These are phyloP conservation scores for Fusarium staphyleae DNA, from an alignment of 2,329 filamentous ascomycete genomes.

Conservation along the genomic window DNA sequence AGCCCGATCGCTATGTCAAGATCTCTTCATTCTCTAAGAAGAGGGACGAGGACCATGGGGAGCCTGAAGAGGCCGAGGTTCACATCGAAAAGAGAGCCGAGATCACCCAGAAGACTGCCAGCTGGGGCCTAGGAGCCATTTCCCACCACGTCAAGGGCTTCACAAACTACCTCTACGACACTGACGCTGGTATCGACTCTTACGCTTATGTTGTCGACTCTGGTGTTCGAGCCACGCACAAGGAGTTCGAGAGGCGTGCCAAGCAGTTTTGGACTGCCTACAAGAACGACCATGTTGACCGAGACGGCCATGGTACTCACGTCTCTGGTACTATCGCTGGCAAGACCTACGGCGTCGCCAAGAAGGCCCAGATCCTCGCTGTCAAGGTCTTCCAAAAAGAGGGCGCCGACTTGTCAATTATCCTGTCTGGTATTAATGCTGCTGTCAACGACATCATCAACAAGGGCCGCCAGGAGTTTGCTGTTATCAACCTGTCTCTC, in stretches of 20 bases:
- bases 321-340: conserved; percentile 48
- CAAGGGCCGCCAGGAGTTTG: conserved; percentile 48
- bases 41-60: conserved; percentile 9
- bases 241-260: conserved; percentile 62
- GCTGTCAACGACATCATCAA: conserved; percentile 54
- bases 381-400: conserved; percentile 54
- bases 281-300: conserved; percentile 38
- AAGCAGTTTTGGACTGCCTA: conserved; percentile 40
- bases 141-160: conserved; percentile 42
- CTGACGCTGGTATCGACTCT: conserved; percentile 52
- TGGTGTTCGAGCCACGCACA: conserved; percentile 62
- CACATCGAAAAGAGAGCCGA: conserved; percentile 37
- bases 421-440: conserved; percentile 49
- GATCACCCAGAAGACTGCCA: conserved; percentile 40
- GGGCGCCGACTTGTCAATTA: conserved; percentile 41
- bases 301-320: conserved; percentile 54
- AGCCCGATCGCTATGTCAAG: conserved; percentile 42
- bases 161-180: conserved; percentile 57
- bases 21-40: conserved; percentile 22
- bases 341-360: conserved; percentile 51
- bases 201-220: conserved; percentile 71
- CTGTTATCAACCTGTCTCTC: conserved; percentile 64
- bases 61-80: not conserved
- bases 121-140: conserved; percentile 46
- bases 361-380: conserved; percentile 52